phyloP scores from a whole-genome alignment of 768 basidiomycete genomes.

The Bullera alba region DNA sequence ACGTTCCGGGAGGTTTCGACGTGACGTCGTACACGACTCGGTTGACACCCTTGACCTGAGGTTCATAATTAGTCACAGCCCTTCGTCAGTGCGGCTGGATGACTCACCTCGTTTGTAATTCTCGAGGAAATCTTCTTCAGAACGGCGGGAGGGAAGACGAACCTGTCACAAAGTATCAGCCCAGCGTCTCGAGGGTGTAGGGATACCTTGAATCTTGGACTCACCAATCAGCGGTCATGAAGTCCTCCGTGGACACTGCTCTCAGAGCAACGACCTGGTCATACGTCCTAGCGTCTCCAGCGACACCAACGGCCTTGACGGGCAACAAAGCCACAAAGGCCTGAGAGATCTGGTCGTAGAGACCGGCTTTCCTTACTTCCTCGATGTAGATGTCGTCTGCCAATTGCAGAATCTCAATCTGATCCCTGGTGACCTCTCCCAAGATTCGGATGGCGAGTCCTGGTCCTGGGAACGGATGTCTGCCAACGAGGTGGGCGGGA shows the following conservation, averaged over 20 bases:
- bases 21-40: constrained; percentile 88
- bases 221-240: constrained; percentile 99
- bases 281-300: constrained; percentile 93
- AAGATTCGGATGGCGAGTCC: constrained; percentile 97
- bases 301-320: constrained; percentile 93
- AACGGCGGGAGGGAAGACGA: constrained; percentile 87
- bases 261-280: constrained; percentile 94
- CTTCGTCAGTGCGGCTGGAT: neutral
- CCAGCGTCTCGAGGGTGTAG: too few relatives aligned
- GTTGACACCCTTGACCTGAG: constrained; percentile 69
- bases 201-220: constrained; percentile 17
- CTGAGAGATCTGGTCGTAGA: constrained; percentile 90
- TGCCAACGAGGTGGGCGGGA: constrained; percentile 83
- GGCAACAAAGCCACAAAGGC: constrained; percentile 95
- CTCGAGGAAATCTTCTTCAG: constrained; percentile 85
- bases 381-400: constrained; percentile 96
- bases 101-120: constrained; percentile 86
- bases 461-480: constrained; percentile 98
- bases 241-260: constrained; percentile 96
- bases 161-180: constrained; percentile 55
- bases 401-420: constrained; percentile 74
- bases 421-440: constrained; percentile 86
- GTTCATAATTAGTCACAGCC: neutral
- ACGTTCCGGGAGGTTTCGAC: constrained; percentile 82
- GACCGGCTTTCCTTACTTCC: constrained; percentile 84